Base-by-base conservation (phyloP, 805 yeast genomes). In the Ogataea paraovalis region DNA sequence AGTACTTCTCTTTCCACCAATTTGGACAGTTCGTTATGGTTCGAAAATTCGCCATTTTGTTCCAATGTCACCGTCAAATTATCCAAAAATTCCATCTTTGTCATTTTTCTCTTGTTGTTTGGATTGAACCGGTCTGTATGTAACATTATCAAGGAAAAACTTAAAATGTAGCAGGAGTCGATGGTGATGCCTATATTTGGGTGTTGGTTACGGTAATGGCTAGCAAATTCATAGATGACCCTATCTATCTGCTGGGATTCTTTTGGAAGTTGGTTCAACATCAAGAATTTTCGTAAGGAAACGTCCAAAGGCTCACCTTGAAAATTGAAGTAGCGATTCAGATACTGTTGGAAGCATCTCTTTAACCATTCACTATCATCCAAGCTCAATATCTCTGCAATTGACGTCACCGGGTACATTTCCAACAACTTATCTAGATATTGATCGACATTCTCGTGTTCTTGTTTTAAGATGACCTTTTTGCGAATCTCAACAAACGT, bases 181-280 rank as follows among this genome's bases (percentile, higher is more conserved):
- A 56, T 54, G 16, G 62, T 59, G n/a, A 58, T 43, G 30, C 69
- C 75, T 10, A 71, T 44, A 8, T 58, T 59, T 0, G 70, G 69
- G 50, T 78, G 75, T 46, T 61, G 73, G 25, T 65, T 59, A 49
- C 71, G 72, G 61, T 80, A 86, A 21, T 75, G 71, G 25, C 58
- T 59, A 9, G 86, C 75, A 62, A 86, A 82, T 28, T 74, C 74
- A 44, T 76, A 78, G 37, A 86, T 65, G 3, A 83, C 73, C 41
- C 90, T 69, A 56, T 86, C 92, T 43, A 86, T 85, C 58, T 86
- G 91, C 59, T 85, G 92, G 0, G 88, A 70, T 57, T 86, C 94
- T 51, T 72, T 75, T 0, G 94, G 94, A 22, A 86, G 65, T 45
- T 79, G 79, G 47, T 80, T 73, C 42, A 73, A 66, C 69, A 80